Evolutionary conservation across 192 early-diverging fungal genomes (phyloP).

Genomic region (Umbelopsis ramanniana): DNA sequence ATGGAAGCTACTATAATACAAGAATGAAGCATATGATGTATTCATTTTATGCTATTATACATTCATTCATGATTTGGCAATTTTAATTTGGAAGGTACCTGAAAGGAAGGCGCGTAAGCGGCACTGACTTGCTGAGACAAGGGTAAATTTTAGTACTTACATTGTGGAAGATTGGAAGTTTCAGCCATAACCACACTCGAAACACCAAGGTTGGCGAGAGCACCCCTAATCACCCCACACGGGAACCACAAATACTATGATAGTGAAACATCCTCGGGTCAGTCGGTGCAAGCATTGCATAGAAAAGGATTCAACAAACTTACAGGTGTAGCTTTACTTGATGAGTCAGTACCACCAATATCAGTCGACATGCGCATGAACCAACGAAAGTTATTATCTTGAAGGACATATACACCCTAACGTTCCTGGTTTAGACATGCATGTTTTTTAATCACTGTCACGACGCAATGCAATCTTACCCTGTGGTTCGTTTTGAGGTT

Average conservation of each 20-base stretch:
- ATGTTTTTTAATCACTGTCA: background rate
- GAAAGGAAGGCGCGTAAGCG: background rate
- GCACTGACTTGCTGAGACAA: no score
- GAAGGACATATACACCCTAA: conserved; percentile 95
- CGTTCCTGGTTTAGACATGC: background rate
- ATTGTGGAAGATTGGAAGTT: conserved; percentile 80
- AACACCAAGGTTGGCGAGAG: conserved; percentile 89
- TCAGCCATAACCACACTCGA: conserved; percentile 87
- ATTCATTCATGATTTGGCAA: conserved; percentile 51
- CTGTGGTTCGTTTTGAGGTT: conserved; percentile 99
- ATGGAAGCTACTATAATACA: background rate
- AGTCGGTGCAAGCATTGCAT: background rate
- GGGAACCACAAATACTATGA: conserved; percentile 91
- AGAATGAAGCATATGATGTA: background rate
- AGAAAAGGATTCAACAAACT: conserved; percentile 2
- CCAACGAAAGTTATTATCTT: conserved; percentile 98
- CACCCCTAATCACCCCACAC: conserved; percentile 95
- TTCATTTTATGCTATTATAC: background rate
- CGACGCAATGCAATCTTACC: conserved; percentile 41
- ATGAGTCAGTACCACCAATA: conserved; percentile 74
- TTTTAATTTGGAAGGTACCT: conserved; percentile 81
- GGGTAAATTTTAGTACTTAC: conserved; percentile 40
- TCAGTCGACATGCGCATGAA: conserved; percentile 91
- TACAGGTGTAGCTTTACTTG: conserved; percentile 79
- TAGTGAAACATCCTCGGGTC: background rate